Evolutionary conservation across 495 filamentous ascomycete species (phyloP), one percentile per base, ranked within the genome.

Genomic region (Aspergillus taichungensis): DNA sequence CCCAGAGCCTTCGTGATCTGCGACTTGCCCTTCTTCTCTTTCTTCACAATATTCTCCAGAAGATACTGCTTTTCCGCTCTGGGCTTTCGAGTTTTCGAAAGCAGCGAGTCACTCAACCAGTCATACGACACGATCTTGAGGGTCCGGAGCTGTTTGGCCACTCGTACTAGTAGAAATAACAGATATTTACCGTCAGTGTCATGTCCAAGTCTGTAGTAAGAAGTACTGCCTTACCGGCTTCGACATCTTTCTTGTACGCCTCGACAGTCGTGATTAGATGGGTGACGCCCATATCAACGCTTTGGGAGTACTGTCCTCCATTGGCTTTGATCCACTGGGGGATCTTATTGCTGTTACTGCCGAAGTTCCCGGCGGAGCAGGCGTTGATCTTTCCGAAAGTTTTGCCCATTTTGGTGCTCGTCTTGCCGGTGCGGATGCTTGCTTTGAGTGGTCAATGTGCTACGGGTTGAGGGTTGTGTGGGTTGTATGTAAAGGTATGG

Each of bases 61-160:
- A 73, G 60, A 52, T 80, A 86, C 0, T 56, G 48, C 1, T 34
- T 47, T 46, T 75, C 78, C 0, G 56, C 53, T 50, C 60, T 62
- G 0, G 66, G 68, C 1, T 46, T 60, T 10, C 34, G 39, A 1
- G 39, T 37, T 29, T 55, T 57, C 3, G 51, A 47, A 13, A 66
- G 49, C 1, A 82, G 49, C 0, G 65, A 72, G 13, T 83, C 77
- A 47, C 76, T 71, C 2, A 85, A 59, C 81, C 80, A 86, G 53
- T 84, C 80, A 27, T 66, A 76, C 7, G 62, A 64, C 11, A 86
- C 78, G 27, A 85, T 77, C 5, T 69, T 64, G 46, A 79, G 54
- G 4, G 57, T 59, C 6, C 49, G 52, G 1, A 68, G 49, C 1
- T 41, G 45, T 33, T 58, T 63, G 1, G 70, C 77, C 54, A 61